phyloP scores from a whole-genome alignment of 768 basidiomycete species.

The Chiua virens region DNA sequence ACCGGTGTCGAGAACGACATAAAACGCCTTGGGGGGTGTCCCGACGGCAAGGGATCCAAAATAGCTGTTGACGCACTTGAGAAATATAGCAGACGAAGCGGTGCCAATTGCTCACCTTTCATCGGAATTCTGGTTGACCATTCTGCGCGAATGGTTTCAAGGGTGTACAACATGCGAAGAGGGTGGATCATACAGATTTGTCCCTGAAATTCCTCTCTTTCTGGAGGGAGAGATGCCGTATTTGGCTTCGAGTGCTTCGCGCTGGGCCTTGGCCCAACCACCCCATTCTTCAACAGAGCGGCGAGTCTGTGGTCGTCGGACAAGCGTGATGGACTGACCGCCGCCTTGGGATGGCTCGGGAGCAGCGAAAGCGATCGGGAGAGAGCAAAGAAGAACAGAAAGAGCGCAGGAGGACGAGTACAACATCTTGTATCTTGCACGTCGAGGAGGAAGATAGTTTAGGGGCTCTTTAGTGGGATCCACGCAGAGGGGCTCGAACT shows the following conservation, averaged over 20 bases:
- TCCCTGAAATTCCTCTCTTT: conserved; percentile 53
- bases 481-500: too few species aligned
- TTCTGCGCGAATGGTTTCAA: conserved; percentile 36
- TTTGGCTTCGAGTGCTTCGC: conserved; percentile 43
- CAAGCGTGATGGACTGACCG: conserved; percentile 27
- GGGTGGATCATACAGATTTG: conserved; percentile 46
- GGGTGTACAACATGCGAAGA: neutral
- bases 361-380: conserved; percentile 14
- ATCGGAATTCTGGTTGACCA: conserved; percentile 68
- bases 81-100: conserved; percentile 11
- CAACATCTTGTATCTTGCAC: conserved; percentile 13
- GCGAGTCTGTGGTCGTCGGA: conserved; percentile 8
- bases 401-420: conserved; percentile 7
- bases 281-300: conserved; percentile 43
- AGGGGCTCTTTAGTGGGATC: too few species aligned
- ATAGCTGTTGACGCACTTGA: conserved; percentile 44
- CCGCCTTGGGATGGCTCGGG: conserved; percentile 4
- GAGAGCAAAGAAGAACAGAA: conserved; percentile 12
- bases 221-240: conserved; percentile 39
- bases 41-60: conserved; percentile 78
- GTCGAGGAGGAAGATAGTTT: too few species aligned
- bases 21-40: conserved; percentile 75
- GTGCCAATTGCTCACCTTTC: conserved; percentile 48
- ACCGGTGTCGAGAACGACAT: conserved; percentile 91
- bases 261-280: conserved; percentile 53